These are phyloP conservation scores for Brasilioporus rufonigricans DNA, from an alignment of 768 basidiomycete species.

Conservation along the genomic window DNA sequence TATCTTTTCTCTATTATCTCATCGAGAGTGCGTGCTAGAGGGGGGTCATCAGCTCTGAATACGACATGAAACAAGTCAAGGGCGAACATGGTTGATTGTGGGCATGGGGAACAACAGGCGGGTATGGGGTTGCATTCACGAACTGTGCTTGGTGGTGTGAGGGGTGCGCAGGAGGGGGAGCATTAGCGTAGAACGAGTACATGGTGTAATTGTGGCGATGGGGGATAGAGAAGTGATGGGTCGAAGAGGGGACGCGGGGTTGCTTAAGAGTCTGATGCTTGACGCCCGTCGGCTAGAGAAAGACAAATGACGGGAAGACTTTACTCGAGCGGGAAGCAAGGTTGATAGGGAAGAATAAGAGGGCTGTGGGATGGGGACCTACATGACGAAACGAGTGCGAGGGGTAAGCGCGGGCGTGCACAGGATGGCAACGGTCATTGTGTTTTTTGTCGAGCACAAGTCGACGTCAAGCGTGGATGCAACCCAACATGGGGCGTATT, in stretches of 20 bases:
- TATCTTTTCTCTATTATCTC: background rate
- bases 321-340: background rate
- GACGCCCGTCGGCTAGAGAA: background rate
- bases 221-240: background rate
- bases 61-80: background rate
- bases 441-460: conserved; percentile 1
- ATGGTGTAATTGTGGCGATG: background rate
- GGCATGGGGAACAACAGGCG: conserved; percentile 1
- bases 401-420: background rate
- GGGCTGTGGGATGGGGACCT: background rate
- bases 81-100: conserved; percentile 12
- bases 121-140: background rate
- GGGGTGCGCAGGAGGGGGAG: background rate
- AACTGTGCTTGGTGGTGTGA: background rate
- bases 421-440: conserved; percentile 3
- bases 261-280: background rate
- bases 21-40: conserved; percentile 9
- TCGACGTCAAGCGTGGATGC: too few relatives aligned
- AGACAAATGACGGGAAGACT: background rate
- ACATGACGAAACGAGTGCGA: background rate
- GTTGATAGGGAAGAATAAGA: conserved; percentile 11
- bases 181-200: background rate
- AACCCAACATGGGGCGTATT: too few relatives aligned
- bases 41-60: background rate
- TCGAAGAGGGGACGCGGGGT: background rate